phyloP scores from a whole-genome alignment of 2,329 filamentous ascomycete species.

The Paraphoma sp. region DNA sequence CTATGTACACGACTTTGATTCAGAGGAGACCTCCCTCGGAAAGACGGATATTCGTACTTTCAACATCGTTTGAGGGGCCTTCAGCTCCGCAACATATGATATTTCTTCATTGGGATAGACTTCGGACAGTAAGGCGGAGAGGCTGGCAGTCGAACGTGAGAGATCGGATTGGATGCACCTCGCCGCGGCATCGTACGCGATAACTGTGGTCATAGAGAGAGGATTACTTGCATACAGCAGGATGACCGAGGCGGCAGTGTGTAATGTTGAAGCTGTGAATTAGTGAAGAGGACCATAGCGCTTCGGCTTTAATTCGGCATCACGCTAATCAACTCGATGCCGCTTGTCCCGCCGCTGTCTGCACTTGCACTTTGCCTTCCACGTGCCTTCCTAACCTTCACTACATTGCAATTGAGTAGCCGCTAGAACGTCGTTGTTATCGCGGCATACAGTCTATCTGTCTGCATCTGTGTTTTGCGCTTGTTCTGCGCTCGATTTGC shows the following conservation, averaged over 20 bases:
- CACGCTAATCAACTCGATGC: too few relatives aligned
- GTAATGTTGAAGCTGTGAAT: too few relatives aligned
- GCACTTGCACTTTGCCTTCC: too few relatives aligned
- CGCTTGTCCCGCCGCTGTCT: too few relatives aligned
- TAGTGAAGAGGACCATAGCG: background rate
- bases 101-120: background rate
- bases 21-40: background rate
- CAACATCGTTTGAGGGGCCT: background rate
- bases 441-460: too few relatives aligned
- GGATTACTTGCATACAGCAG: background rate
- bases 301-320: background rate
- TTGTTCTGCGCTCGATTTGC: background rate
- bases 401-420: too few relatives aligned
- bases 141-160: too few relatives aligned
- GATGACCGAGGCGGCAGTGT: background rate
- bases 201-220: background rate
- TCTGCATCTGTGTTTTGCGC: too few relatives aligned
- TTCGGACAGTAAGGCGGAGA: background rate
- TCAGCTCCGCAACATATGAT: too few relatives aligned
- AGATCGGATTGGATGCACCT: too few relatives aligned
- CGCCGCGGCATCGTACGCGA: background rate
- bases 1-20: conserved; percentile 2
- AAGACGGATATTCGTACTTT: background rate
- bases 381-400: too few relatives aligned
- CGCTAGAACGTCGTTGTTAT: too few relatives aligned